Percentiles rank a stretch among this genome's conserved stretches.
phyloP scores from a whole-genome alignment of 768 basidiomycete genomes.

The Termitomyces sp. region DNA sequence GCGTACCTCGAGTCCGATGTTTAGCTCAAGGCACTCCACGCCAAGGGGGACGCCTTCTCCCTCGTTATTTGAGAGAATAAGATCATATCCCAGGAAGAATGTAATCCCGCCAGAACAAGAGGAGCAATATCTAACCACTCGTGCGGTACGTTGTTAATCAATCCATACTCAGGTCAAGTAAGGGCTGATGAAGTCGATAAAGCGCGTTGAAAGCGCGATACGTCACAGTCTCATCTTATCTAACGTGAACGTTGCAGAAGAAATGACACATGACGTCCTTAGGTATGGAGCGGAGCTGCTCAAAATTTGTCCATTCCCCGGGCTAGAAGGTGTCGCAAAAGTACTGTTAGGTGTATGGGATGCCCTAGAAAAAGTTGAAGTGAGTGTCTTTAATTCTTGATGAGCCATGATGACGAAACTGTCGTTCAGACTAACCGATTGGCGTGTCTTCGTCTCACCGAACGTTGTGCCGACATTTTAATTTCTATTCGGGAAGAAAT shows the following conservation, averaged over 20 bases:
- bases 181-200: not conserved
- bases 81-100: not conserved
- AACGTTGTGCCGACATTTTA: slow-evolving; percentile 65
- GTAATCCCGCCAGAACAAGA: not conserved
- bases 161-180: not conserved
- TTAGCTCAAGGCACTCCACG: not conserved
- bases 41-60: not conserved
- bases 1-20: not conserved
- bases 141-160: not conserved
- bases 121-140: slow-evolving; percentile 1
- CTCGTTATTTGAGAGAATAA: not conserved
- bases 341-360: slow-evolving; percentile 61
- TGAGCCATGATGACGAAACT: not conserved
- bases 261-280: slow-evolving; percentile 32
- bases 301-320: slow-evolving; percentile 43
- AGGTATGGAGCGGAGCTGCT: slow-evolving; percentile 28
- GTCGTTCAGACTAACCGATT: slow-evolving; percentile 53
- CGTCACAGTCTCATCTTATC: slow-evolving; percentile 26
- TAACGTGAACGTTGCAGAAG: too few species aligned
- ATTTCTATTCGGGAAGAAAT: slow-evolving; percentile 57
- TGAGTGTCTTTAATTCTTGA: slow-evolving; percentile 23
- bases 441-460: slow-evolving; percentile 64
- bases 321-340: slow-evolving; percentile 43
- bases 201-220: slow-evolving; percentile 28
- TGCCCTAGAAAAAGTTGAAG: slow-evolving; percentile 51